Evolutionary conservation across 225 moss, liverwort and hornwort species (phyloP), one percentile per base, ranked within the genome.

Genomic region (Pseudisothecium myosuroides): DNA sequence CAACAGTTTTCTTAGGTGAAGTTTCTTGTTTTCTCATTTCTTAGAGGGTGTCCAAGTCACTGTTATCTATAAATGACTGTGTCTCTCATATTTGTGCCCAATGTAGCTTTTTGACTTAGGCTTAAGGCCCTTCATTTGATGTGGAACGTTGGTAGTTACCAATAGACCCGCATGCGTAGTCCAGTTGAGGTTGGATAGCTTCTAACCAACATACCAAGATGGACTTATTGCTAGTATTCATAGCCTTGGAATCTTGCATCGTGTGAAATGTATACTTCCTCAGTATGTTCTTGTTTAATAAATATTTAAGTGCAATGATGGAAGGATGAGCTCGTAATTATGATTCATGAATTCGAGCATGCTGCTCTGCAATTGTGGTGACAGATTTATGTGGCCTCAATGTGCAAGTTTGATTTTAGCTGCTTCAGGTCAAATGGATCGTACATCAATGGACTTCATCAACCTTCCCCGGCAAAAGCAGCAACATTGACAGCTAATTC

Each of bases 1-100:
- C 97, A 71, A 96, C 98, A 59, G 93, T 96, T 75, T 97, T 98
- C 87, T 89, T 95, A 88, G 98, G 98, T 96, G 18, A 88, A 81
- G 43, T 80, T 80, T 41, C 50, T 78, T 47, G 26, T 88, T 87
- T 50, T 8, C 22, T 83, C 28, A 28, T 61, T 77, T 68, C 67
- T 88, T 50, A 64, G 26, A 69, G 67, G 10, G 59, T 84, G 43
- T 71, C 61, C 37, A 77, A 49, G 76, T 77, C 68, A 11, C 52
- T 82, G 36, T 56, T 56, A 45, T 80, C 27, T 81, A 27, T 82
- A 43, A 12, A 58, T 65, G 39, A 13, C 19, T 80, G 3, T 11
- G 17, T 59, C 67, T 32, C 43, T 89, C 68, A 29, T 55, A 75
- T 60, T 64, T 58, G 21, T 63, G 34, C 36, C 37, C 55, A 87